Evolutionary conservation across 75 land plant species (phyloP).

Genomic region (Sequoiadendron giganteum): DNA sequence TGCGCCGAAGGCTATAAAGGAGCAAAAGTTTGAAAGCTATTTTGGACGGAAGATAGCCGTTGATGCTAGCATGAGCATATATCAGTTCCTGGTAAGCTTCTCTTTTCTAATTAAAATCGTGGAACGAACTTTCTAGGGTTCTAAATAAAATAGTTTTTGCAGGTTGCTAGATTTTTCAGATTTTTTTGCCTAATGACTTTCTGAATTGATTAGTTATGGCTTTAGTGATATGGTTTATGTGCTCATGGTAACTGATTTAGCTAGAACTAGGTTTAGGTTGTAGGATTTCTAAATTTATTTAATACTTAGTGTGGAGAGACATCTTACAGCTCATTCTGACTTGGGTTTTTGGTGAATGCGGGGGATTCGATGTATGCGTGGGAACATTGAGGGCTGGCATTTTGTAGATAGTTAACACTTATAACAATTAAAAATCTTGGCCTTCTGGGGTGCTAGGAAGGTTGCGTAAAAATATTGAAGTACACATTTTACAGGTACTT

Average conservation of each 20-base stretch:
- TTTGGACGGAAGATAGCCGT: slow-evolving; percentile 92
- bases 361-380: too few relatives aligned
- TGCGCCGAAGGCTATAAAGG: slow-evolving; percentile 84
- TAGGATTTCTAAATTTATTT: too few relatives aligned
- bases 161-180: background rate
- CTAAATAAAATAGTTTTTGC: background rate
- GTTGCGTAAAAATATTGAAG: too few relatives aligned
- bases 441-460: too few relatives aligned
- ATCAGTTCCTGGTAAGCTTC: slow-evolving; percentile 29
- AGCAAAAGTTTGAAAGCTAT: slow-evolving; percentile 83
- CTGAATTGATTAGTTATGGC: background rate
- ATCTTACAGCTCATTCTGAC: too few relatives aligned
- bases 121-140: background rate
- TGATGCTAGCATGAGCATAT: slow-evolving; percentile 99
- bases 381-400: too few relatives aligned
- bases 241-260: background rate
- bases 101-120: background rate
- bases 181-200: background rate
- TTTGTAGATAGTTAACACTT: too few relatives aligned
- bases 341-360: too few relatives aligned
- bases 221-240: background rate
- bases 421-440: too few relatives aligned
- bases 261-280: background rate
- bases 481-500: too few relatives aligned
- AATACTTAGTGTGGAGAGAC: too few relatives aligned